Conservation (phyloP, 331 rosid species). For the Cydonia oblonga region DNA sequence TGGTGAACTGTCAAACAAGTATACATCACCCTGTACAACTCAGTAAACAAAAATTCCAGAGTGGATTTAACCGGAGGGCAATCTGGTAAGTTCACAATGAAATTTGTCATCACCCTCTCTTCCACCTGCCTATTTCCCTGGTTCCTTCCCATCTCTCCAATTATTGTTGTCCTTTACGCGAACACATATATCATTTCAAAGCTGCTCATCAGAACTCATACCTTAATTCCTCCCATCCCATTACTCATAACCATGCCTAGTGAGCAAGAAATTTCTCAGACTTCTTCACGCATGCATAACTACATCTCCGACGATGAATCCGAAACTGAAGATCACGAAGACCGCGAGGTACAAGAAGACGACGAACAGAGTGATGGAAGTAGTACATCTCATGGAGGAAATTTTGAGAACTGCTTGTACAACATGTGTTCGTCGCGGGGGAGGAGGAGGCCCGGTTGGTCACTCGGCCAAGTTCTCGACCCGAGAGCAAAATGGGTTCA, state of each 20-base stretch:
- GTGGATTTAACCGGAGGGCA: conserved; percentile 16
- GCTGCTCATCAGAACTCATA: neutral
- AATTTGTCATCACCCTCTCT: conserved; percentile 13
- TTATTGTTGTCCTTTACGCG: neutral
- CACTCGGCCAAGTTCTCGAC: conserved; percentile 28
- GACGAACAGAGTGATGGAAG: neutral
- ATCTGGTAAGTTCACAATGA: neutral
- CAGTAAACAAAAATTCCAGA: neutral
- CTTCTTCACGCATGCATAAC: conserved; percentile 16
- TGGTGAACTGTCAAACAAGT: neutral
- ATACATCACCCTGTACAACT: neutral
- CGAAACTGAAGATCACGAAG: conserved; percentile 11
- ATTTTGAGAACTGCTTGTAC: neutral
- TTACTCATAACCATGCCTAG: conserved; percentile 31
- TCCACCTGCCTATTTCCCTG: neutral
- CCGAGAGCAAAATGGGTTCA: conserved; percentile 60
- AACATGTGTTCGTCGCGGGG: neutral
- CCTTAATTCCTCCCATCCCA: neutral
- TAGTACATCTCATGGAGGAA: neutral
- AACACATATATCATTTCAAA: neutral
- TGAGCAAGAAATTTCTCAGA: conserved; percentile 13
- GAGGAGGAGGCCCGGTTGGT: conserved; percentile 4
- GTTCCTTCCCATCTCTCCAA: conserved; percentile 2
- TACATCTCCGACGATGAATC: conserved; percentile 12
- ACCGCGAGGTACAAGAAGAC: neutral